Base-by-base conservation (phyloP, 768 basidiomycete genomes). In the Amyloporia xantha region DNA sequence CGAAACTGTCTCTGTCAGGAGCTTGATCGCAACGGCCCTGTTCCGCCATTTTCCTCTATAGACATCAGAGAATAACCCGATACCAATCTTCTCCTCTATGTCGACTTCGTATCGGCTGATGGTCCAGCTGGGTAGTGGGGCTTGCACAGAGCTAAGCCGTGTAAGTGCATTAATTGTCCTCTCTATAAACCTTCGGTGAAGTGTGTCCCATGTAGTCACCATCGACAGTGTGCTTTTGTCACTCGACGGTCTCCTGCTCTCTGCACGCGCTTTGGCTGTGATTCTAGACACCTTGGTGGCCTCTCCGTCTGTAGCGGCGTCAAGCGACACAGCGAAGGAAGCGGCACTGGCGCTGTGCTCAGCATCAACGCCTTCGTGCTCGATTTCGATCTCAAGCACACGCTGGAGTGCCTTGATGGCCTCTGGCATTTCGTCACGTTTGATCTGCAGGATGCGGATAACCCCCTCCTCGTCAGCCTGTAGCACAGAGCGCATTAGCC, bases 341-440 rank as follows among this genome's bases (percentile, higher is more conserved):
- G 28, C 11, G 26, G 23, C 47, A 40, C 47, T 12, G 30, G n/a
- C n/a, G n/a, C 43, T 25, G 25, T 3, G 17, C 43, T 5, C 25
- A 9, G 48, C 27, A 2, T 30, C 48, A 15, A 19, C 42, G 20
- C 5, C 15, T 30, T 49, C 41, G 5, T 19, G 40, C 48, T 68
- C 71, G 37, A 70, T 65, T 45, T 73, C 70, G 17, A 59, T 55
- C 67, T 82, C 81, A 43, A 86, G 67, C 13, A 79, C 79, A 20
- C 87, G 67, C 66, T 87, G 86, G 15, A 91, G 70, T 3, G 87
- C 82, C 67, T 86, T 87, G 62, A 89, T 80, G 11, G 86, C 86
- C 62, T 91, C 88, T 1, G 83, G 82, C 75, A 87, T 82, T 62
- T 87, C 84, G 39, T 78, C 76, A 40, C 79, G 68, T 26, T 72